These are phyloP conservation scores for Hydnum rufescens DNA, from an alignment of 768 basidiomycete genomes.

Conservation along the genomic window DNA sequence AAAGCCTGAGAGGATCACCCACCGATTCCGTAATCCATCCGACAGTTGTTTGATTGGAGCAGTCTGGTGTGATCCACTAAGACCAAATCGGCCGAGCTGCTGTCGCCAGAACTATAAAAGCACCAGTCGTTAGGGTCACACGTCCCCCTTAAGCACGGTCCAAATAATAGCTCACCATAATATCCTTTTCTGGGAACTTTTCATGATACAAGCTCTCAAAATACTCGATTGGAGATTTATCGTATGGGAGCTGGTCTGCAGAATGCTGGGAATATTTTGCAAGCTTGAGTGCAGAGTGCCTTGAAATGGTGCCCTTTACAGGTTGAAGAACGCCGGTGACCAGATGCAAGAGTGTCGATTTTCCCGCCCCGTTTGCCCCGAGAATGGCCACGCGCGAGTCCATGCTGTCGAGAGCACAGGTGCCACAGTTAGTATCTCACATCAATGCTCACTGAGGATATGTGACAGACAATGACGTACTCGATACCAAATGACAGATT, in stretches of 20 bases:
- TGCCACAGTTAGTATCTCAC: not conserved
- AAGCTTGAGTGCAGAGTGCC: constrained; percentile 78
- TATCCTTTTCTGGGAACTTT: constrained; percentile 89
- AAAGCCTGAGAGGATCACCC: constrained; percentile 14
- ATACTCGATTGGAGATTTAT: constrained; percentile 79
- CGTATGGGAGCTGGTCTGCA: constrained; percentile 94
- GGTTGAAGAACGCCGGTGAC: constrained; percentile 73
- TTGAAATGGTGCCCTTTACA: constrained; percentile 66
- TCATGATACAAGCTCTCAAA: constrained; percentile 60
- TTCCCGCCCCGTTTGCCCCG: constrained; percentile 89
- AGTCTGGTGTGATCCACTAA: constrained; percentile 86
- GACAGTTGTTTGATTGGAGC: constrained; percentile 85
- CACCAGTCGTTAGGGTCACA: not conserved
- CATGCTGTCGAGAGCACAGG: constrained; percentile 36
- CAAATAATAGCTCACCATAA: constrained; percentile 26
- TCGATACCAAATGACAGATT: constrained; percentile 94
- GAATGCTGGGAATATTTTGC: constrained; percentile 98
- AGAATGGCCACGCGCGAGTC: constrained; percentile 90
- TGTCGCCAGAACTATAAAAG: constrained; percentile 64
- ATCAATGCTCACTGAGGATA: not conserved
- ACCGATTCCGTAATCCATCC: constrained; percentile 92
- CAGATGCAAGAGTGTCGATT: constrained; percentile 78
- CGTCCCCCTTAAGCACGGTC: not conserved
- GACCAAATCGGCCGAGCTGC: constrained; percentile 88
- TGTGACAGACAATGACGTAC: constrained; percentile 24